Evolutionary conservation across 2,329 filamentous ascomycete genomes (phyloP).

Genomic region (Pseudogymnoascus sp.): DNA sequence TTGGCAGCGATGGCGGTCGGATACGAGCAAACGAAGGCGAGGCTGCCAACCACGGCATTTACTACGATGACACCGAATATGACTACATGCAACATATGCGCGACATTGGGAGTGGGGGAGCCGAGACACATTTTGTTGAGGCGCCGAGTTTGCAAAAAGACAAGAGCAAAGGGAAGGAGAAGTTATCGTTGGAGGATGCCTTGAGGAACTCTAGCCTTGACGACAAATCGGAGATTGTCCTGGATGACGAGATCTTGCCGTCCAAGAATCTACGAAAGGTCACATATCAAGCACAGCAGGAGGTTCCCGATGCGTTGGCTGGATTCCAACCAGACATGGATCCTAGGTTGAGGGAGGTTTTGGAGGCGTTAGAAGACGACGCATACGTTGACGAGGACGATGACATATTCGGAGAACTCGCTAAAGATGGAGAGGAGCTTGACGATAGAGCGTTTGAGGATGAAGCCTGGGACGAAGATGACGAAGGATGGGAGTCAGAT

Average conservation of each 20-base stretch:
- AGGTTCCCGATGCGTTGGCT: conserved; percentile 81
- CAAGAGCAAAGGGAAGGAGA: conserved; percentile 67
- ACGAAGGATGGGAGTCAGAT: conserved; percentile 92
- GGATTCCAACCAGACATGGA: conserved; percentile 99
- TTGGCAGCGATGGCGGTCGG: conserved; percentile 54
- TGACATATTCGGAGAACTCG: conserved; percentile 72
- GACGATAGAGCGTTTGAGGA: conserved; percentile 75
- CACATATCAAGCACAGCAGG: conserved; percentile 88
- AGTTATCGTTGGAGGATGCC: conserved; percentile 74
- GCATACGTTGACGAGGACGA: conserved; percentile 80
- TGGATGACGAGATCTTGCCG: conserved; percentile 69
- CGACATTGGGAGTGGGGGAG: conserved; percentile 64
- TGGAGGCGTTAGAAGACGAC: conserved; percentile 92
- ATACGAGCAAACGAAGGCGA: conserved; percentile 90
- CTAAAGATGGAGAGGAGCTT: conserved; percentile 63
- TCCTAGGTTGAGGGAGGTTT: conserved; percentile 76
- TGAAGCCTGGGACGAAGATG: conserved; percentile 53
- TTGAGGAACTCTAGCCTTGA: conserved; percentile 55
- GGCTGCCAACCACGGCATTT: conserved; percentile 87
- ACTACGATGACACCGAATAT: conserved; percentile 90
- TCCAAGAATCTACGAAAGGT: conserved; percentile 69
- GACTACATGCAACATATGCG: conserved; percentile 99
- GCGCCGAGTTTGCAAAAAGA: conserved; percentile 50
- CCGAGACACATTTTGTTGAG: conserved; percentile 78
- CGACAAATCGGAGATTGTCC: conserved; percentile 47